Percentiles rank a stretch among this genome's conserved stretches.
Evolutionary conservation across 441 rosid genomes (phyloP).

Genomic region (Populus hybrid): DNA sequence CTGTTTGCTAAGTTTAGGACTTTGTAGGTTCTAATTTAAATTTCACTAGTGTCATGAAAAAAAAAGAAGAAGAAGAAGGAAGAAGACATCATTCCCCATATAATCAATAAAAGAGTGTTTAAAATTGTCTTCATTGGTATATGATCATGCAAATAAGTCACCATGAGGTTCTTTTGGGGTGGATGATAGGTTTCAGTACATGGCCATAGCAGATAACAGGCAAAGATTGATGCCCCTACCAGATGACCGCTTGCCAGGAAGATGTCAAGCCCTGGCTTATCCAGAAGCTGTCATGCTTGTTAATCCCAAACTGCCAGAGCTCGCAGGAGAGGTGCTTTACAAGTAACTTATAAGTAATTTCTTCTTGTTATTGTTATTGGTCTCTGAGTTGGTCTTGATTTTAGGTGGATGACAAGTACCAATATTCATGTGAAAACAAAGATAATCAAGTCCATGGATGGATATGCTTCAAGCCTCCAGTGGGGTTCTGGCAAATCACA

Average conservation of each 20-base stretch:
- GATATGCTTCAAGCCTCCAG: slow-evolving; percentile 50
- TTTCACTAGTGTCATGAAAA: background rate
- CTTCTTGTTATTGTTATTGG: background rate
- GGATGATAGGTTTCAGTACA: slow-evolving; percentile 63
- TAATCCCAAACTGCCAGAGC: slow-evolving; percentile 67
- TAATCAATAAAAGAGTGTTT: background rate
- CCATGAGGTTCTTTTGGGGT: slow-evolving; percentile 1
- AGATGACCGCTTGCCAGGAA: slow-evolving; percentile 61
- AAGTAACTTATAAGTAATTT: background rate
- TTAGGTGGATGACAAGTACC: slow-evolving; percentile 92
- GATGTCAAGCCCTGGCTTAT: slow-evolving; percentile 60
- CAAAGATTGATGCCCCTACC: slow-evolving; percentile 85
- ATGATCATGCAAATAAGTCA: background rate
- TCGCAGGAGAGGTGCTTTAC: slow-evolving; percentile 72
- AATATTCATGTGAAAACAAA: slow-evolving; percentile 80
- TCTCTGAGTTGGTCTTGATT: background rate
- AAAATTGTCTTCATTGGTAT: background rate
- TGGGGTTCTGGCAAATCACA: slow-evolving; percentile 93
- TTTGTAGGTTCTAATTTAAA: background rate
- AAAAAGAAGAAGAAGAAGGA: background rate
- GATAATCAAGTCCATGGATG: slow-evolving; percentile 84
- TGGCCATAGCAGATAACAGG: slow-evolving; percentile 79
- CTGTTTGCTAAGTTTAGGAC: background rate
- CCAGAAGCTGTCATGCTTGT: slow-evolving; percentile 84
- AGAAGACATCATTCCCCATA: background rate